Base-by-base conservation (phyloP, 2,329 filamentous ascomycete genomes). In the Claviceps sp. region DNA sequence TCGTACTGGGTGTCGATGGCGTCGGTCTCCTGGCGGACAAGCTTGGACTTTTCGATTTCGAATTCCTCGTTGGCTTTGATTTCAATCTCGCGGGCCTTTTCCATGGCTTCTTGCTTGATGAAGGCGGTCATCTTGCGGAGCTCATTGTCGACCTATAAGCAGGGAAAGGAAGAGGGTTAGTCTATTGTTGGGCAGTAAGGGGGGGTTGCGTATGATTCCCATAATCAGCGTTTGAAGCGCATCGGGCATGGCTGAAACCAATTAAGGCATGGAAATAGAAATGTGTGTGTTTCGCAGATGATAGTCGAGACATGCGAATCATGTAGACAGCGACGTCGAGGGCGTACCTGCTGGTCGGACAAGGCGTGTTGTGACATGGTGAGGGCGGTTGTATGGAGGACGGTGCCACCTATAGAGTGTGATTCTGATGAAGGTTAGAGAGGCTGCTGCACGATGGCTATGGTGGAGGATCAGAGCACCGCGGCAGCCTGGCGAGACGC, bases 91-190 rank as follows among this genome's bases (percentile, higher is more conserved):
- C 86, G 86, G 63, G 89, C 89, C 74, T 98, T 98, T 69, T 98
- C 93, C 65, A 86, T 80, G 54, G 93, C 93, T 76, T 98, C 93
- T 75, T 97, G 93, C 71, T 89, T 88, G 82, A 98, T 98, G 81
- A 98, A 98, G 67, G 90, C 91, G 54, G 93, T 97, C 93, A 98
- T 98, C 82, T 98, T 98, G 79, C 88, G 90, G 73, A 98, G 87
- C 82, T 98, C 93, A 73, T 88, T 84, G 73, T 87, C 84, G 79
- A 98, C 93, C 89, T 97, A 68, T 29, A 34, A 39, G 13, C 9
- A 5, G 9, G 17, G 17, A 34, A 13, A 47, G 40, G 17, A 11
- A 6, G 17, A 14, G 40, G 6, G 20, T 43, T 14, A 36, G 11
- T 34, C 29, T 34, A 34, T 34, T 34, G 29, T 11, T 34, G 16